Percentiles rank a stretch among this genome's conserved stretches.
These are phyloP conservation scores for Xylaria sp. DNA, from an alignment of 2,329 filamentous ascomycete genomes.

Conservation along the genomic window DNA sequence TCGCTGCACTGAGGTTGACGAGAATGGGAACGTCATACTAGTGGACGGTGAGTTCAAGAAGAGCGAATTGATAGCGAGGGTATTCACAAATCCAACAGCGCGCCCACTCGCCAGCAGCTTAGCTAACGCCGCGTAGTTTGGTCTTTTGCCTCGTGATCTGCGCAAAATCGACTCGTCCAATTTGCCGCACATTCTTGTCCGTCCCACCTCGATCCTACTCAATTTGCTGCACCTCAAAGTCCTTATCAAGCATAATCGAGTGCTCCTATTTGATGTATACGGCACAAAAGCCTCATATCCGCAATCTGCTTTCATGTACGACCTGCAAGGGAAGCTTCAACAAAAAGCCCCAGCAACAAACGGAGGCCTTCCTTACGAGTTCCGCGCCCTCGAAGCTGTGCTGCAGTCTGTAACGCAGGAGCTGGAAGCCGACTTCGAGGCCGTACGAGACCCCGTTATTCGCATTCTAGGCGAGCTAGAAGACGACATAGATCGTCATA, in stretches of 20 bases:
- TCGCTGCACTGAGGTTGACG: slow-evolving; percentile 93
- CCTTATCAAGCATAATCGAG: slow-evolving; percentile 91
- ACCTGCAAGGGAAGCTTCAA: slow-evolving; percentile 88
- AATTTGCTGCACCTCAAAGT: slow-evolving; percentile 96
- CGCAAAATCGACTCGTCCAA: slow-evolving; percentile 98
- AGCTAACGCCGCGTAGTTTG: slow-evolving; percentile 65
- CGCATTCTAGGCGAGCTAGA: slow-evolving; percentile 87
- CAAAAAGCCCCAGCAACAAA: slow-evolving; percentile 71
- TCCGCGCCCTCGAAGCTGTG: slow-evolving; percentile 92
- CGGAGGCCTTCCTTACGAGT: slow-evolving; percentile 85
- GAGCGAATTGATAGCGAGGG: slow-evolving; percentile 93
- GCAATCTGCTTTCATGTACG: slow-evolving; percentile 97
- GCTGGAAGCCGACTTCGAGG: slow-evolving; percentile 92
- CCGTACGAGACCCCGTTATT: slow-evolving; percentile 90
- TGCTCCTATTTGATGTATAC: slow-evolving; percentile 95
- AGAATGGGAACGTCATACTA: slow-evolving; percentile 87
- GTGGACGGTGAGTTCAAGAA: slow-evolving; percentile 98
- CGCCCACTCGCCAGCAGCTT: not conserved
- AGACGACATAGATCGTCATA: slow-evolving; percentile 95
- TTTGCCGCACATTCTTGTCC: slow-evolving; percentile 91
- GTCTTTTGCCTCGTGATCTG: slow-evolving; percentile 88
- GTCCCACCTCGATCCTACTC: slow-evolving; percentile 89
- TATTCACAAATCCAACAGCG: slow-evolving; percentile 45
- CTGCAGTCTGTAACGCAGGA: slow-evolving; percentile 91
- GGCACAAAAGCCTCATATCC: slow-evolving; percentile 93